Percentiles rank a stretch among this genome's conserved stretches.
These are phyloP conservation scores for Anethum foeniculum DNA, from an alignment of 140 eudicot genomes.

Conservation along the genomic window DNA sequence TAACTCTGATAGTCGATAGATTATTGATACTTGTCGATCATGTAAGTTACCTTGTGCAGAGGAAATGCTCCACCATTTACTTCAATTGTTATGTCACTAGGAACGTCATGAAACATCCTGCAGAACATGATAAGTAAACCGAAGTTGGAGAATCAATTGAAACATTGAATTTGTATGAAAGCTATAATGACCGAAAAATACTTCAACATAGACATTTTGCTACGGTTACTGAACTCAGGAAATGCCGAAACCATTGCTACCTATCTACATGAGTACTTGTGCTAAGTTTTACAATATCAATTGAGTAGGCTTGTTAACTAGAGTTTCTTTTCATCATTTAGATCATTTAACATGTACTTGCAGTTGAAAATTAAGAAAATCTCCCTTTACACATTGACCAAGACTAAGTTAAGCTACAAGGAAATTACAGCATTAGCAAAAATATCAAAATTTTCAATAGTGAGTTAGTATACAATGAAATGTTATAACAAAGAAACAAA, in stretches of 20 bases:
- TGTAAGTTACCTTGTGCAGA: slow-evolving; percentile 59
- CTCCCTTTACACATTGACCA: no score
- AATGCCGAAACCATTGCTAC: not conserved
- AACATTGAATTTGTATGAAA: not conserved
- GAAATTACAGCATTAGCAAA: not conserved
- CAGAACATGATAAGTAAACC: slow-evolving; percentile 1
- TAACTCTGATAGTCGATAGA: not conserved
- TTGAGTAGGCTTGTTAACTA: not conserved
- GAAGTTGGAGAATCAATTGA: not conserved
- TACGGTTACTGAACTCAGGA: not conserved
- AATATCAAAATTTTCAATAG: not conserved
- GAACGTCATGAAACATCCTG: slow-evolving; percentile 95
- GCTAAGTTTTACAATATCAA: not conserved
- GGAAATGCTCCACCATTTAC: slow-evolving; percentile 64
- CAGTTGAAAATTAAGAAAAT: not conserved
- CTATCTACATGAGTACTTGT: not conserved
- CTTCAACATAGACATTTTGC: not conserved
- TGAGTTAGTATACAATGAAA: not conserved
- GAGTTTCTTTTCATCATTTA: not conserved
- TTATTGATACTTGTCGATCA: not conserved
- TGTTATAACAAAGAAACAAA: slow-evolving; percentile 23
- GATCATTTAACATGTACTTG: no score
- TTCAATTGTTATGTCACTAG: slow-evolving; percentile 88
- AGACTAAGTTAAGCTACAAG: not conserved
- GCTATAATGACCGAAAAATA: no score